Evolutionary conservation across 2,329 filamentous ascomycete species (phyloP).

Genomic region (Aspergillus sp.): DNA sequence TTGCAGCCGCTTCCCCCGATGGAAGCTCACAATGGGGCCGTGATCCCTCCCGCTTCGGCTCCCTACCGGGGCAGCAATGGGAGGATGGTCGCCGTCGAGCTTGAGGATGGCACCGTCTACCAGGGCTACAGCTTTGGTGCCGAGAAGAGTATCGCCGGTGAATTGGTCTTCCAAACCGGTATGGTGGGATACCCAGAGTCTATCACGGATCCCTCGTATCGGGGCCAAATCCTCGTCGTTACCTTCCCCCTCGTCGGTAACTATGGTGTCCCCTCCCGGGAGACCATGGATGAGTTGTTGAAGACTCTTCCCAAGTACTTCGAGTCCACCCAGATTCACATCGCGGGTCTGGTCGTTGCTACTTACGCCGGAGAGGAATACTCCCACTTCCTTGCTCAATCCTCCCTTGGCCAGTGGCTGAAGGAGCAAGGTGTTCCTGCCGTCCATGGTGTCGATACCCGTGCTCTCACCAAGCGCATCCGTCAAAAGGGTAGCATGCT

Average conservation of each 20-base stretch:
- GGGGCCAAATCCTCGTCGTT: slow-evolving; percentile 92
- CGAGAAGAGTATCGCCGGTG: slow-evolving; percentile 88
- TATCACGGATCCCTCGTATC: slow-evolving; percentile 83
- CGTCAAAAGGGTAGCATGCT: slow-evolving; percentile 95
- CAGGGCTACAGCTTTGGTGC: slow-evolving; percentile 97
- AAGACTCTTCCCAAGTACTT: slow-evolving; percentile 88
- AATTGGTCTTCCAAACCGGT: slow-evolving; percentile 98
- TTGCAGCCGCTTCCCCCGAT: slow-evolving; percentile 34
- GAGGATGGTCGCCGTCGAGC: slow-evolving; percentile 79
- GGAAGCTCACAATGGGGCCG: slow-evolving; percentile 34
- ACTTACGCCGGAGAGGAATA: slow-evolving; percentile 94
- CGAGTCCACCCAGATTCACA: slow-evolving; percentile 88
- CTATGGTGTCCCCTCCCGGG: slow-evolving; percentile 91
- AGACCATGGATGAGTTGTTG: slow-evolving; percentile 80
- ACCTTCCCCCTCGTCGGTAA: slow-evolving; percentile 96
- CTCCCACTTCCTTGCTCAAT: slow-evolving; percentile 89
- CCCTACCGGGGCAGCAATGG: slow-evolving; percentile 56
- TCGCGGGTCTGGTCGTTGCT: slow-evolving; percentile 85
- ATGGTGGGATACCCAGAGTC: slow-evolving; percentile 99
- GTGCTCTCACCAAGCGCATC: slow-evolving; percentile 91
- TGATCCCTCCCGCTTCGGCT: slow-evolving; percentile 62
- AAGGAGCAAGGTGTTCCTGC: slow-evolving; percentile 94
- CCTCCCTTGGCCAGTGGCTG: slow-evolving; percentile 90
- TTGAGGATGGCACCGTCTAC: slow-evolving; percentile 87
- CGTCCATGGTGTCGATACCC: slow-evolving; percentile 92